Base-by-base conservation (phyloP, 768 basidiomycete species). In the Termitomyces sp. region DNA sequence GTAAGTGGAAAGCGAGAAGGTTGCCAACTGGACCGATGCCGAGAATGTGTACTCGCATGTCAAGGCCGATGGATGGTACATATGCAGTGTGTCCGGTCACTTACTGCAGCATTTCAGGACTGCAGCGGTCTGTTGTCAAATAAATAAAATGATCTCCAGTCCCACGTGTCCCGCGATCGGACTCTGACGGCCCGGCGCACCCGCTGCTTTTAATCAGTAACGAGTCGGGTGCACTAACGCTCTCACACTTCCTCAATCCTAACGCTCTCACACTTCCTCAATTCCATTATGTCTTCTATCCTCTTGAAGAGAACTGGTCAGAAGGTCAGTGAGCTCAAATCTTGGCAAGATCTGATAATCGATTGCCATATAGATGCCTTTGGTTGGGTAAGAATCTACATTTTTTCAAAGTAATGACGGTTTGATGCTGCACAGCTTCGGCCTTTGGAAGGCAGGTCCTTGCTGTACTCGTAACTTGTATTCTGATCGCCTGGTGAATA, bases 11-110 rank as follows among this genome's bases (percentile, higher is more conserved):
- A 16, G 94, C 81, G 61, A 98, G 61, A 58, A 98, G 83, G 29
- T 84, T 83, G 55, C 95, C 95, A 60, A 96, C 82, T 44, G 92
- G 80, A 49, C 93, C 93, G 42, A 93, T 71, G 63, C 94, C 93
- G 61, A 91, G 78, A 61, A 90, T 66, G 74, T 90, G 87, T 67
- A 88, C 80, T 60, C 80, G 86, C 88, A 92, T 90, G 60, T 39
- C 50, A 61, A 20, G n/a, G 7, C 20, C 32, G 46, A 46, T n/a
- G 44, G 42, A 41, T 26, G 29, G 44, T 46, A 26, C 36, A 39
- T 44, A 59, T 34, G 29, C 46, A 27, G 41, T 48, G 9, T 26
- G 24, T 24, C 9, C 12, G 24, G 18, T n/a, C n/a, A 41, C 39
- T 41, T 22, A 42, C 41, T 42, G 20, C 41, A 41, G 39, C 39